These are phyloP conservation scores for Phialemoniopsis sp. DNA, from an alignment of 2,329 filamentous ascomycete species.

Conservation along the genomic window DNA sequence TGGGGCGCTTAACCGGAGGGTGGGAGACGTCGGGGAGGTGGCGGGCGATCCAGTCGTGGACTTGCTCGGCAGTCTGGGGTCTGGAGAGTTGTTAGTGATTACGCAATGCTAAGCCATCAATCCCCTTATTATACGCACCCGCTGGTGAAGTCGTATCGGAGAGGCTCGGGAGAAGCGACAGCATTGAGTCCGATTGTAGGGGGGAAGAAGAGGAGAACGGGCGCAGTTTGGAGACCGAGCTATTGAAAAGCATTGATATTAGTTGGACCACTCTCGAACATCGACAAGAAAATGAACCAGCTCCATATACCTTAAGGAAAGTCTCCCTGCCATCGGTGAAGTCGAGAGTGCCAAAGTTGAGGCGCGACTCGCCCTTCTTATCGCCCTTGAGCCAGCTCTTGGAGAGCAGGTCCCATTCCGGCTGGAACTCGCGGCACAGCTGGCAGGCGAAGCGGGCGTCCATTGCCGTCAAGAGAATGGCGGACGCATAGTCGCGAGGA, in stretches of 20 bases:
- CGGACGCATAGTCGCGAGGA: slow-evolving; percentile 80
- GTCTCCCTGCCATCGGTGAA: slow-evolving; percentile 79
- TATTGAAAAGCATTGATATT: slow-evolving; percentile 26
- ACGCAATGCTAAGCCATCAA: no score
- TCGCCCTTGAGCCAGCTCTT: slow-evolving; percentile 87
- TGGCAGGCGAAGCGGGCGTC: slow-evolving; percentile 80
- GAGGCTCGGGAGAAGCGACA: slow-evolving; percentile 60
- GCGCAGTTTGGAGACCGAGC: slow-evolving; percentile 92
- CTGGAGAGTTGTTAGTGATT: slow-evolving; percentile 35
- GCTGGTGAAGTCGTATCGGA: slow-evolving; percentile 79
- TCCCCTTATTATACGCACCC: slow-evolving; percentile 57
- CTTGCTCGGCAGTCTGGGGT: slow-evolving; percentile 68
- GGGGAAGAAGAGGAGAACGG: slow-evolving; percentile 81
- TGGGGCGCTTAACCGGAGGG: slow-evolving; percentile 73
- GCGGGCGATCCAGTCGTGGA: slow-evolving; percentile 74
- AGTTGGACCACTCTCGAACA: no score
- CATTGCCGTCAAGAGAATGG: slow-evolving; percentile 81
- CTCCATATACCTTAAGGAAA: slow-evolving; percentile 72
- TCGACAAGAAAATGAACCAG: no score
- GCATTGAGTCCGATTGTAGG: slow-evolving; percentile 81
- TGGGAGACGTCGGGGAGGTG: slow-evolving; percentile 76
- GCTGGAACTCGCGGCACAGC: slow-evolving; percentile 86
- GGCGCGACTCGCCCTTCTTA: slow-evolving; percentile 64
- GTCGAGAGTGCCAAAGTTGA: slow-evolving; percentile 83
- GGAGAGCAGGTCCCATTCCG: slow-evolving; percentile 85